Conservation (phyloP, 2,329 filamentous ascomycete species). For the Ceratocystis diversiconidia region DNA sequence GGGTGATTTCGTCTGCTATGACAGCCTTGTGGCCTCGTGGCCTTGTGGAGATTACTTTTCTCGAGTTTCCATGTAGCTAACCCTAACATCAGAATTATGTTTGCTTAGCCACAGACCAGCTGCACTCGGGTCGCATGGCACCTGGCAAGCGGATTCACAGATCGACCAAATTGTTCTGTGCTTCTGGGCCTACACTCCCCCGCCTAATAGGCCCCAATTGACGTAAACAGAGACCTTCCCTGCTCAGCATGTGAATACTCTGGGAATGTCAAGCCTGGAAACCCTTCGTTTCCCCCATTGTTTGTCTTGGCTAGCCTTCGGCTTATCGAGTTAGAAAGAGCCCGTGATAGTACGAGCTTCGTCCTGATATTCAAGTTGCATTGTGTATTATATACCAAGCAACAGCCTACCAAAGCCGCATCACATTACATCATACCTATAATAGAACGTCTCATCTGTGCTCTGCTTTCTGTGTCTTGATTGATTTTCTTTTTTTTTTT, state of each 20-base stretch:
- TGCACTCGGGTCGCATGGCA: background rate
- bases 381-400: background rate
- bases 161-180: background rate
- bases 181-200: background rate
- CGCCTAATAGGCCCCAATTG: background rate
- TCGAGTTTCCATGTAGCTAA: background rate
- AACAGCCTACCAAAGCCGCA: background rate
- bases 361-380: background rate
- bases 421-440: background rate
- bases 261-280: background rate
- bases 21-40: background rate
- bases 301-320: background rate
- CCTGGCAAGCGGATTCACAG: background rate
- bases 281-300: background rate
- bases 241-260: constrained; percentile 1
- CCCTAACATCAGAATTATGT: background rate
- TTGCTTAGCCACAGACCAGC: background rate
- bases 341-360: background rate
- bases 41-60: too few relatives aligned
- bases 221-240: background rate
- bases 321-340: background rate
- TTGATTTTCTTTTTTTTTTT: background rate
- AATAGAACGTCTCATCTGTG: background rate
- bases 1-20: background rate
- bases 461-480: background rate